Evolutionary conservation across 768 basidiomycete genomes (phyloP), one percentile per base, ranked within the genome.

Genomic region (Podaxis sp.): DNA sequence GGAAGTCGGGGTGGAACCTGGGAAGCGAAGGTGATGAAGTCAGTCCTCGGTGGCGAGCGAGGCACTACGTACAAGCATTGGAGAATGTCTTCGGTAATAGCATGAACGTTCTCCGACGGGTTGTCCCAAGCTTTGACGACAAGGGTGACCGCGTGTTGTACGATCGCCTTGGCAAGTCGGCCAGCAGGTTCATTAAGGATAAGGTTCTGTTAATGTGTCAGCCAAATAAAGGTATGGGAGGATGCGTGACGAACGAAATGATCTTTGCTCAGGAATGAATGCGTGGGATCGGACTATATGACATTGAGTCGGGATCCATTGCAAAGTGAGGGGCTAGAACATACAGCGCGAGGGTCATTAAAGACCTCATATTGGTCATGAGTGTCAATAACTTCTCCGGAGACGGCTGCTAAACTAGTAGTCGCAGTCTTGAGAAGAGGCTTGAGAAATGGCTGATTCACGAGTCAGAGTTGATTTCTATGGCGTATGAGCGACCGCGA

Each of bases 311-410:
- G 26, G 28, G 54, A 53, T 46, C 39, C 4, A 28, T 6, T 51
- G 52, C 17, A 56, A 22, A 63, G 73, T 65, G 15, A 72, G 5
- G 63, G 73, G 15, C 59, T 67, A 71, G 42, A 63, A 80, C 81
- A 70, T 67, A 90, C 89, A 13, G 92, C 89, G 63, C 84, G 77
- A 1, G 91, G 88, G 72, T 94, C 87, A 64, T 95, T 87, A 79
- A 95, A 96, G 3, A 95, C 88, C 76, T 92, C 88, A 66, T 89
- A 93, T 69, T 95, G 93, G 70, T 95, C 93, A 59, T 87, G 81
- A 15, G 77, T 88, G 73, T 92, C 81, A 68, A 95, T 89, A 17
- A 95, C 92, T 68, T 92, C 87, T 19, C 84, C 84, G 0, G 90
- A 90, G 5, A 87, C 88, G 40, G 78, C 75, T 49, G 80, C 76